phyloP scores from a whole-genome alignment of 2,329 filamentous ascomycete genomes.

The Acrocalymma vagum region DNA sequence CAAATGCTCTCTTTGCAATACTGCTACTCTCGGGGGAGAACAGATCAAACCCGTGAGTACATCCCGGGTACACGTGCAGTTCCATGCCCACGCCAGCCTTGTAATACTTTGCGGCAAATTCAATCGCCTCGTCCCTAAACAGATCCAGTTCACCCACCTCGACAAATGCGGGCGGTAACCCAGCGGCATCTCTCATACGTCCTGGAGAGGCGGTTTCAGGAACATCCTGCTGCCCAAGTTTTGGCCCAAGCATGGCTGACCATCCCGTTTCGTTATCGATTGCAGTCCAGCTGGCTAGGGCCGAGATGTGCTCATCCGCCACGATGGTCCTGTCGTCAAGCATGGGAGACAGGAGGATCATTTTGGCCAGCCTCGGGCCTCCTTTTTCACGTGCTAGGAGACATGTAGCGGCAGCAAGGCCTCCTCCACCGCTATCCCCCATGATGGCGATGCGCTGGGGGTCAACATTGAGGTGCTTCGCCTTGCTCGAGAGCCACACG shows the following conservation, averaged over 20 bases:
- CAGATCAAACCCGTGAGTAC: conserved; percentile 17
- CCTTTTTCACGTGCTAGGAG: conserved; percentile 49
- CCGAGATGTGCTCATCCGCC: conserved; percentile 1
- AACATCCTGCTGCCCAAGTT: conserved; percentile 2
- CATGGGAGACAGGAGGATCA: conserved; percentile 59
- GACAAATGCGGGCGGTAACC: conserved; percentile 55
- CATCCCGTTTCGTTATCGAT: conserved; percentile 18
- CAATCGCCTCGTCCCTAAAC: conserved; percentile 53
- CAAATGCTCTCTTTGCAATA: too few relatives aligned
- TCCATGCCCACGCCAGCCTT: conserved; percentile 52
- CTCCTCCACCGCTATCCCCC: conserved; percentile 56
- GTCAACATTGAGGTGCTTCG: conserved; percentile 51
- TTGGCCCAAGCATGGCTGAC: conserved; percentile 23
- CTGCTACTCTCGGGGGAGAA: too few relatives aligned
- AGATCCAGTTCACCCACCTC: conserved; percentile 55
- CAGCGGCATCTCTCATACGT: conserved; percentile 35
- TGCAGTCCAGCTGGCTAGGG: conserved; percentile 40
- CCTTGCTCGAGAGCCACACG: conserved; percentile 48
- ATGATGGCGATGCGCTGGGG: conserved; percentile 50
- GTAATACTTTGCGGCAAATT: conserved; percentile 50
- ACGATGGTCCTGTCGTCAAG: conserved; percentile 53
- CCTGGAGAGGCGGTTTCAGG: conserved; percentile 40
- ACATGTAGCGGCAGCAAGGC: conserved; percentile 50
- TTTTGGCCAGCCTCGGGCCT: conserved; percentile 47
- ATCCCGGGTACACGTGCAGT: conserved; percentile 53